These are phyloP conservation scores for Sarocladiaceae sp. DNA, from an alignment of 2,329 filamentous ascomycete species.

Conservation along the genomic window DNA sequence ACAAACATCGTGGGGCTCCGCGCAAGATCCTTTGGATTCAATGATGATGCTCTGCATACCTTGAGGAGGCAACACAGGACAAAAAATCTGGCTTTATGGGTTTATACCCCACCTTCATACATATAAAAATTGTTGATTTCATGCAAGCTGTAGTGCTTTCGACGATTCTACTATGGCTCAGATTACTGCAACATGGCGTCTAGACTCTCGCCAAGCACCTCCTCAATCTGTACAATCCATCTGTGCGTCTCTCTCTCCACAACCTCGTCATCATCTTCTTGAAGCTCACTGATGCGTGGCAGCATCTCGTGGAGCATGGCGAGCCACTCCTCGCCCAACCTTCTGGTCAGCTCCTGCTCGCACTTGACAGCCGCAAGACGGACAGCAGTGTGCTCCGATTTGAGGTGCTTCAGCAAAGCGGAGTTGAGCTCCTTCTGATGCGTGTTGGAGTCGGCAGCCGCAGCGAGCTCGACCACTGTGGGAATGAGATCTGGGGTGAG, in stretches of 20 bases:
- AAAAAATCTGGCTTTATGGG: no score
- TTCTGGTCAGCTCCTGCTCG: slow-evolving; percentile 74
- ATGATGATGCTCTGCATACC: no score
- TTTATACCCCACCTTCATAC: no score
- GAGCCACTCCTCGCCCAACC: slow-evolving; percentile 90
- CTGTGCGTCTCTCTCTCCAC: slow-evolving; percentile 85
- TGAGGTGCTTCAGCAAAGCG: slow-evolving; percentile 71
- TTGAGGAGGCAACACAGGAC: no score
- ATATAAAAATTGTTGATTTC: no score
- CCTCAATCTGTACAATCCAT: slow-evolving; percentile 90
- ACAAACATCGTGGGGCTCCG: no score
- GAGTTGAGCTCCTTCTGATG: slow-evolving; percentile 89
- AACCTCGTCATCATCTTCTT: slow-evolving; percentile 92
- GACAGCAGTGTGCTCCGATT: slow-evolving; percentile 65
- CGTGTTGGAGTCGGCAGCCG: slow-evolving; percentile 76
- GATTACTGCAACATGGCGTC: slow-evolving; percentile 83
- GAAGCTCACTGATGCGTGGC: slow-evolving; percentile 89
- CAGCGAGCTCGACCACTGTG: slow-evolving; percentile 73
- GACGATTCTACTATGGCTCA: background rate
- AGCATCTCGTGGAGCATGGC: slow-evolving; percentile 90
- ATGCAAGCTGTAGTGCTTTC: no score
- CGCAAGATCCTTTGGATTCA: no score
- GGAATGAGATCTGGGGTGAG: slow-evolving; percentile 59
- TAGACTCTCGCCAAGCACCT: slow-evolving; percentile 81
- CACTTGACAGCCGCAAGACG: slow-evolving; percentile 78